Evolutionary conservation across 441 rosid species (phyloP).

Genomic region (Geranium incanum): DNA sequence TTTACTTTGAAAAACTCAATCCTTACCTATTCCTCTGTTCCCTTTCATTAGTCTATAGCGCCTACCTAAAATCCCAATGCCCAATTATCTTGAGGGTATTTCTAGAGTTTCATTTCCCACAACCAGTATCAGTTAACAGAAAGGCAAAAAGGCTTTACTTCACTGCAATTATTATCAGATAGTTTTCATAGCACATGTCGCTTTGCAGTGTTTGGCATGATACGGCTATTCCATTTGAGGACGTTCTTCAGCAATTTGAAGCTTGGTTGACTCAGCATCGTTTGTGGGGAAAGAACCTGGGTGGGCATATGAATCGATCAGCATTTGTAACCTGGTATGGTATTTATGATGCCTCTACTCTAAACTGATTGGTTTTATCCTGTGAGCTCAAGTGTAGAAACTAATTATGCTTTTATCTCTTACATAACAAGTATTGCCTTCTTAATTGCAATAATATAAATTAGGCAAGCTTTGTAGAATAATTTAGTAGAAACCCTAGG

Average conservation of each 20-base stretch:
- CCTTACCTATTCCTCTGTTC: no score
- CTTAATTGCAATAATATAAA: background rate
- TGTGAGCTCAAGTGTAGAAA: background rate
- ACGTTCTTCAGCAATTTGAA: conserved; percentile 74
- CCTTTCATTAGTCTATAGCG: no score
- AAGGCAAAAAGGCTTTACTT: background rate
- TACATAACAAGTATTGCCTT: background rate
- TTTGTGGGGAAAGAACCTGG: conserved; percentile 50
- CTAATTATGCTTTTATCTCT: background rate
- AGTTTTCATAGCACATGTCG: background rate
- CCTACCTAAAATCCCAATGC: no score
- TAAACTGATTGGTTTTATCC: background rate
- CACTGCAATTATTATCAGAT: background rate
- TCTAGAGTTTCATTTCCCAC: no score
- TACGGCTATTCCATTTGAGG: conserved; percentile 72
- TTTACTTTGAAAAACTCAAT: background rate
- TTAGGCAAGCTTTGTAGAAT: background rate
- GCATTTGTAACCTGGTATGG: conserved; percentile 89
- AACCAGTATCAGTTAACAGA: background rate
- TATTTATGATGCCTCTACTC: background rate
- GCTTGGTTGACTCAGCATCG: conserved; percentile 60
- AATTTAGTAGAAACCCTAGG: background rate
- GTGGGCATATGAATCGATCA: conserved; percentile 53
- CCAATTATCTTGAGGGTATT: no score
- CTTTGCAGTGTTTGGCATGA: conserved; percentile 90